Conservation (phyloP, 768 basidiomycete species). For the Kwoniella dejecticola region DNA sequence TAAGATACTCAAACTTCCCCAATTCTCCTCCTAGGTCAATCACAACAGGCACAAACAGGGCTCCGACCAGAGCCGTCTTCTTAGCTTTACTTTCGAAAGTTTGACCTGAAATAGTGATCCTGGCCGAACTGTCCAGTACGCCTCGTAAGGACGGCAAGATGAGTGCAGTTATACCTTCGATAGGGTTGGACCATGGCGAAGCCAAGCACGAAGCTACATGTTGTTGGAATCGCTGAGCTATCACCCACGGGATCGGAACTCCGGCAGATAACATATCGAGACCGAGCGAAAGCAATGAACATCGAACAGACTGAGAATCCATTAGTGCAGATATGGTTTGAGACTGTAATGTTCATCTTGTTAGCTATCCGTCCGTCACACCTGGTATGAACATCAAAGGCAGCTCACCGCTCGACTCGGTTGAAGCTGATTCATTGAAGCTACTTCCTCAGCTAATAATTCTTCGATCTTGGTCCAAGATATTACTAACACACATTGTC, state of each 20-base stretch:
- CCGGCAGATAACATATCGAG: constrained; percentile 38
- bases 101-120: constrained; percentile 6
- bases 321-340: constrained; percentile 30
- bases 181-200: constrained; percentile 29
- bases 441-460: constrained; percentile 33
- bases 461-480: constrained; percentile 42
- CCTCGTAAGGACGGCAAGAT: constrained; percentile 31
- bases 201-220: constrained; percentile 39
- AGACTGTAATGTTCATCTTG: too few species aligned
- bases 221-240: constrained; percentile 41
- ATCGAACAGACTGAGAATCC: constrained; percentile 38
- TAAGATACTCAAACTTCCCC: constrained; percentile 17
- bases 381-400: not conserved
- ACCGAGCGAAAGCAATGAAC: constrained; percentile 27
- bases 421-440: constrained; percentile 23
- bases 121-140: constrained; percentile 34
- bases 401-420: constrained; percentile 28
- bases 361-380: not conserved
- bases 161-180: constrained; percentile 25
- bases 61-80: constrained; percentile 33
- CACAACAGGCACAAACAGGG: constrained; percentile 35
- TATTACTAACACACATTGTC: too few species aligned
- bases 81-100: constrained; percentile 16
- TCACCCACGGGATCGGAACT: constrained; percentile 22
- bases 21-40: constrained; percentile 32